Evolutionary conservation across 2,329 filamentous ascomycete species (phyloP), one percentile per base, ranked within the genome.

Genomic region (Cladobotryum protrusum): DNA sequence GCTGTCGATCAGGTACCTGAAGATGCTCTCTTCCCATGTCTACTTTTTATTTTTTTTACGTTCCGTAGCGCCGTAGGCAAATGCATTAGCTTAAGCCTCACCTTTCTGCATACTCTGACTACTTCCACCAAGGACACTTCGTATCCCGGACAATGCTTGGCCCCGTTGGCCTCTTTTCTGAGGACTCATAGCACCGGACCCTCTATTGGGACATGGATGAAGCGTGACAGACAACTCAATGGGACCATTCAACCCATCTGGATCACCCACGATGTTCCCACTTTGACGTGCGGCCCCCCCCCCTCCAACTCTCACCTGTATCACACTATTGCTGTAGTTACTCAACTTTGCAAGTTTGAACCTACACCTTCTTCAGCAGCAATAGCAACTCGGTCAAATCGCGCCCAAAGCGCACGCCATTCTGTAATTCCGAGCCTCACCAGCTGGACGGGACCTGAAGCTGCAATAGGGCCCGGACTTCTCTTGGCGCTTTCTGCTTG

Each of bases 21-120:
- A n/a, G n/a, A 7, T 18, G 35, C 5, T n/a, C 35, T 37, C 4
- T 37, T n/a, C 35, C n/a, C 17, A n/a, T 17, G 14, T 3, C 12
- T 37, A 7, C 35, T 17, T 37, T 17, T 50, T 19, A 34, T 24
- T 47, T 17, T n/a, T 5, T 6, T 24, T 42, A 20, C 20, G 17
- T 32, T 43, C 7, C 48, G 41, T 50, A 44, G 48, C 48, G 15
- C 14, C 33, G 33, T 18, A 29, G n/a, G 24, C 18, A 50, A 32
- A n/a, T 45, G 36, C 32, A 47, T 46, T 47, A 47, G 48, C 20
- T 34, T 32, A 46, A 47, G 39, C 44, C 43, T 8, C 39, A 11
- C 33, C 33, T 41, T 36, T 42, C 19, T 40, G 20, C 45, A 33
- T 47, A n/a, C 35, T 7, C 11, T 9, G 33, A 9, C 11, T 35